Base-by-base conservation (phyloP, 2,329 filamentous ascomycete genomes). In the Cladosporium sp. region DNA sequence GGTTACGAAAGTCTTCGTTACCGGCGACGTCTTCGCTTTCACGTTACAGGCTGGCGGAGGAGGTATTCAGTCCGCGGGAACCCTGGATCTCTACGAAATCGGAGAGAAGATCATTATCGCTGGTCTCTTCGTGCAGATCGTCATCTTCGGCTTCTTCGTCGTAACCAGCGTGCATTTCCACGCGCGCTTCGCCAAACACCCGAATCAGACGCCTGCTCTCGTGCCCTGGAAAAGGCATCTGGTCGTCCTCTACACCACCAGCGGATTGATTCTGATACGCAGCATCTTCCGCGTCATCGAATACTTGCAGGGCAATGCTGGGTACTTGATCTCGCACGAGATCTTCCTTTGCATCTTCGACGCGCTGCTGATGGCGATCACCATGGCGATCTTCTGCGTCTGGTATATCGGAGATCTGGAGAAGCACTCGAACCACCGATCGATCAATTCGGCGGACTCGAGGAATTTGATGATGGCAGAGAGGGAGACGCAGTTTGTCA, bases 101-200 rank as follows among this genome's bases (percentile, higher is more conserved):
- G 78, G 75, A n/a, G 61, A 78, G 55, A 71, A 73, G n/a, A 67
- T 84, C 41, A 74, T 84, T n/a, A 63, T 83, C 7, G 74, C 57
- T 1, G 82, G 82, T 1, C 66, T 85, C 2, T 61, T 77, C 30
- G 61, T 83, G 15, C 82, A 85, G 59, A 70, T 85, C 19, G 32
- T 80, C 39, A 73, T 79, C 51, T 83, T 85, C 54, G 71, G 70
- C 19, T 63, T 83, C 30, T 85, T 85, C 58, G 64, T 78, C 29
- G 48, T 73, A 4, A 72, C 73, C 2, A 71, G 77, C 0, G 55
- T 70, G 2, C 52, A 77, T 1, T 82, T 82, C 64, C 74, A 83
- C 54, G 8, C 18, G 11, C 40, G 40, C 20, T 30, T 42, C 68
- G 78, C 34, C 29, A 5, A 38, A 42, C 34, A 11, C 27, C 13